Conservation (phyloP, 495 filamentous ascomycete genomes). For the Penicillium tannophilum region DNA sequence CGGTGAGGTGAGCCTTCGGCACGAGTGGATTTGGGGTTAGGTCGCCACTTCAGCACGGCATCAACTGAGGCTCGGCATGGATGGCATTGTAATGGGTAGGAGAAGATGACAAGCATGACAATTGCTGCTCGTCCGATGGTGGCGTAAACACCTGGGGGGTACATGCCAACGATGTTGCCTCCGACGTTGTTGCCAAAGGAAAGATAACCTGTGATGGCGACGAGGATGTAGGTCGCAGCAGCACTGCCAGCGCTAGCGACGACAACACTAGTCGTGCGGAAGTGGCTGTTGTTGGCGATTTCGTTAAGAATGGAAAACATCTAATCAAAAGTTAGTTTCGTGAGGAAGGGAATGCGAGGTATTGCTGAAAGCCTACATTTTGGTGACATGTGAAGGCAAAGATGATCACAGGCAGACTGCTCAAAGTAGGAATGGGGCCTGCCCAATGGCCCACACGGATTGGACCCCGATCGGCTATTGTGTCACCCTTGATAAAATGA, state of each 20-base stretch:
- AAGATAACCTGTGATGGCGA: constrained; percentile 92
- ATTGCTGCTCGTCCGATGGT: constrained; percentile 95
- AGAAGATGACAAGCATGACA: constrained; percentile 95
- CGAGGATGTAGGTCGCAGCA: constrained; percentile 79
- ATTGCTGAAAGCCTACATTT: constrained; percentile 62
- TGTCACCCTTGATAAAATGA: constrained; percentile 82
- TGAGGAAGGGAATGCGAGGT: constrained; percentile 1
- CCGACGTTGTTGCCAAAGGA: constrained; percentile 85
- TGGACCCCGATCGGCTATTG: constrained; percentile 66
- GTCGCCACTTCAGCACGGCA: constrained; percentile 90
- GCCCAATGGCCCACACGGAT: constrained; percentile 76
- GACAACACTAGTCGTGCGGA: constrained; percentile 78
- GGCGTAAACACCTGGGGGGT: constrained; percentile 75
- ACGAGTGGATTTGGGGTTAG: constrained; percentile 43
- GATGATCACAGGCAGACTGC: constrained; percentile 90
- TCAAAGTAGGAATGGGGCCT: constrained; percentile 74
- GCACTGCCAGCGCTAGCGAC: constrained; percentile 80
- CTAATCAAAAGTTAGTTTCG: constrained; percentile 45
- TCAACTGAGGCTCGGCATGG: constrained; percentile 92
- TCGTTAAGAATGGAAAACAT: constrained; percentile 99
- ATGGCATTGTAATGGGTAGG: constrained; percentile 92
- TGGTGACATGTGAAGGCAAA: constrained; percentile 99
- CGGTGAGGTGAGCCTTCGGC: constrained; percentile 50
- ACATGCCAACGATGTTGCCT: constrained; percentile 95
- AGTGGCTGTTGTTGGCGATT: constrained; percentile 81